Evolutionary conservation across 202 grass and related monocot genomes (phyloP).

Genomic region (Zizania palustris): DNA sequence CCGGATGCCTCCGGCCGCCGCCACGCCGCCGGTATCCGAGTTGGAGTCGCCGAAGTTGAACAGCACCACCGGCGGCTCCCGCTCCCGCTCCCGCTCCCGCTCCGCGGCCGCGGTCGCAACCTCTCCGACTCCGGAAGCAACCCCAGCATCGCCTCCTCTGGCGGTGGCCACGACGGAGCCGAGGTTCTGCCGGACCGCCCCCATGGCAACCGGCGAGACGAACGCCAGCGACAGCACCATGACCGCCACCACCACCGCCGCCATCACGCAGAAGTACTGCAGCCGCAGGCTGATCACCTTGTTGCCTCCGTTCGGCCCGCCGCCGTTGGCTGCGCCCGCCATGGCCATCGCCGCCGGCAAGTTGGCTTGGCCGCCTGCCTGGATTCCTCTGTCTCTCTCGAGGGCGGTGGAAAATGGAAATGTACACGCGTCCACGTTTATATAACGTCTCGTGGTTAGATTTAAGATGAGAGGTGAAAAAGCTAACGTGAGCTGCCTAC

Average conservation of each 20-base stretch:
- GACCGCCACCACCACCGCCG: constrained; percentile 45
- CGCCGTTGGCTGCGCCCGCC: constrained; percentile 36
- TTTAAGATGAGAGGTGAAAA: no score
- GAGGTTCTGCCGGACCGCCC: constrained; percentile 46
- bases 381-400: background rate
- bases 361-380: background rate
- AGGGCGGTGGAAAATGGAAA: constrained; percentile 32
- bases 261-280: constrained; percentile 64
- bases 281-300: constrained; percentile 50
- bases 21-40: constrained; percentile 70
- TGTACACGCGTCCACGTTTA: background rate
- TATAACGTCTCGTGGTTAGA: background rate
- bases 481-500: no score
- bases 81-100: background rate
- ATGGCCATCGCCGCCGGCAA: constrained; percentile 33
- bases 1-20: constrained; percentile 50
- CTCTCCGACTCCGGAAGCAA: background rate
- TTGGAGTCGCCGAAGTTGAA: constrained; percentile 91
- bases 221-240: constrained; percentile 53
- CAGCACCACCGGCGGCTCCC: constrained; percentile 40
- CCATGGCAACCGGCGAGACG: constrained; percentile 53
- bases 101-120: background rate
- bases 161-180: constrained; percentile 4
- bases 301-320: constrained; percentile 2
- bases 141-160: background rate